Conservation (phyloP, 257 asterid genomes). For the Capsicum baccatum region DNA sequence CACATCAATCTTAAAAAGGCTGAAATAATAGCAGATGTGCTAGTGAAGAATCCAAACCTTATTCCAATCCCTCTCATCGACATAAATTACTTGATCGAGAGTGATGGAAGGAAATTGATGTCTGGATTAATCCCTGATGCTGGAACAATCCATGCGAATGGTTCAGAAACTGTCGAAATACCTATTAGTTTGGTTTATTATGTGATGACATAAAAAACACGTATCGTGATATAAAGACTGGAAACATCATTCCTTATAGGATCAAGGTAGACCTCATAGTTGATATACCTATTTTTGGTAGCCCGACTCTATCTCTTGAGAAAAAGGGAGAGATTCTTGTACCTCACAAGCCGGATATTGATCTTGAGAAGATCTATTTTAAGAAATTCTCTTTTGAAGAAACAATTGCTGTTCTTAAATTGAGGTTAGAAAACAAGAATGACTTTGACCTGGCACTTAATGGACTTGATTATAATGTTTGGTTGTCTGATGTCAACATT, state of each 20-base stretch:
- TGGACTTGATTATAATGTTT: slow-evolving; percentile 79
- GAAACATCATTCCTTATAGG: slow-evolving; percentile 76
- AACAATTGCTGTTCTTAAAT: slow-evolving; percentile 73
- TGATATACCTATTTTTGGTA: slow-evolving; percentile 86
- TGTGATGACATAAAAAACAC: slow-evolving; percentile 77
- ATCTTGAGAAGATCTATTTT: slow-evolving; percentile 65
- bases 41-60: slow-evolving; percentile 84
- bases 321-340: slow-evolving; percentile 87
- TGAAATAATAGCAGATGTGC: slow-evolving; percentile 71
- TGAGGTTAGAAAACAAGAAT: slow-evolving; percentile 88
- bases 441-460: slow-evolving; percentile 86
- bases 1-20: slow-evolving; percentile 81
- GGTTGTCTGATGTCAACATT: slow-evolving; percentile 84
- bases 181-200: slow-evolving; percentile 67
- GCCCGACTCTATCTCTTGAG: slow-evolving; percentile 84
- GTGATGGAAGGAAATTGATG: slow-evolving; percentile 81
- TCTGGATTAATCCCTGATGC: slow-evolving; percentile 96
- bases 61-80: slow-evolving; percentile 93
- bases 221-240: slow-evolving; percentile 74
- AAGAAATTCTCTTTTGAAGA: slow-evolving; percentile 89
- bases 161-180: slow-evolving; percentile 85
- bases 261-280: slow-evolving; percentile 88
- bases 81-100: slow-evolving; percentile 81
- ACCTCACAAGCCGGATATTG: slow-evolving; percentile 84
- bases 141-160: slow-evolving; percentile 85